Conservation (phyloP, 1,284 basidiomycete genomes). For the Rhodotorula mucilaginosa region DNA sequence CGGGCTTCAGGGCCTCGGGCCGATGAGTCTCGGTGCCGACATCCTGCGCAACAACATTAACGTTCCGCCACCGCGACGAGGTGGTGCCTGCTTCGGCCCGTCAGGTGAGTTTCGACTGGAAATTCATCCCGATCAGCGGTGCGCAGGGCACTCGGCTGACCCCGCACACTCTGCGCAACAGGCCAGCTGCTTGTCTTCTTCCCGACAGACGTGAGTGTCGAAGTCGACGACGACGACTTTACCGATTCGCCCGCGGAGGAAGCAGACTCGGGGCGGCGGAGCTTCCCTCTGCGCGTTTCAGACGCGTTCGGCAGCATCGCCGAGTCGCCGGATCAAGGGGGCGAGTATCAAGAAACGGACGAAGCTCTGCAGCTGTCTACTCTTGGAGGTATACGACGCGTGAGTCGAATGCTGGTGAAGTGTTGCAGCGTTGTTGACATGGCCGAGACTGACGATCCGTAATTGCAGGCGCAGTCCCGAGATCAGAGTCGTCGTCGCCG, state of each 20-base stretch:
- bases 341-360: slow-evolving; percentile 37
- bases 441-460: neutral
- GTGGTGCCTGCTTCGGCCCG: slow-evolving; percentile 78
- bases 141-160: slow-evolving; percentile 4
- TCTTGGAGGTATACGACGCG: slow-evolving; percentile 13
- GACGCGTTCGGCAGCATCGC: slow-evolving; percentile 37
- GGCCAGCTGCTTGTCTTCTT: slow-evolving; percentile 40
- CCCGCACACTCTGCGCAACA: neutral
- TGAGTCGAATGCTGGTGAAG: slow-evolving; percentile 3
- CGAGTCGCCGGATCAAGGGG: slow-evolving; percentile 18
- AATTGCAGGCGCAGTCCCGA: slow-evolving; percentile 1
- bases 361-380: slow-evolving; percentile 34
- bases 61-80: slow-evolving; percentile 71
- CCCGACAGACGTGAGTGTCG: slow-evolving; percentile 30
- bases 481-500: neutral
- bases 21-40: slow-evolving; percentile 53
- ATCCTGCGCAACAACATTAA: slow-evolving; percentile 61
- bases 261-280: slow-evolving; percentile 4
- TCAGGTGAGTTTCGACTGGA: slow-evolving; percentile 62
- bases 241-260: slow-evolving; percentile 17
- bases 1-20: slow-evolving; percentile 22
- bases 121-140: neutral
- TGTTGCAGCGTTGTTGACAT: too few species aligned
- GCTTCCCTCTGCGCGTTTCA: slow-evolving; percentile 28
- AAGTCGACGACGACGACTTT: slow-evolving; percentile 18